phyloP scores from a whole-genome alignment of 192 early-diverging fungal species.

The Umbelopsis isabellina region DNA sequence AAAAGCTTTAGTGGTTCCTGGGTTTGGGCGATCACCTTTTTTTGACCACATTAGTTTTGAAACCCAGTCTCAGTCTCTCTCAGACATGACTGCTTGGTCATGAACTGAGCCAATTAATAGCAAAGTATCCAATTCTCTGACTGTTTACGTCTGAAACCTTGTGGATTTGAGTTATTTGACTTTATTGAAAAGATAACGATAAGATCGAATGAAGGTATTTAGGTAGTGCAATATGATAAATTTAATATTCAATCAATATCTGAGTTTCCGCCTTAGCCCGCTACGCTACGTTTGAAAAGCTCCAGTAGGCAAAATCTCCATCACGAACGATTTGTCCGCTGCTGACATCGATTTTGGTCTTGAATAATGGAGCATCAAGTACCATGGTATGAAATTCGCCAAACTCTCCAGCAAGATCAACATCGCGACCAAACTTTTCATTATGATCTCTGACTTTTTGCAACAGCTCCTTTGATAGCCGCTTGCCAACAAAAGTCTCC shows the following conservation, averaged over 20 bases:
- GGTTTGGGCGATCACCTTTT: neutral
- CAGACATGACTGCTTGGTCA: too few relatives aligned
- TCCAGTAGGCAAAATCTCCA: conserved; percentile 17
- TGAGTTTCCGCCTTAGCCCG: neutral
- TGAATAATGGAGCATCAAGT: conserved; percentile 56
- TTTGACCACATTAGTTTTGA: conserved; percentile 2
- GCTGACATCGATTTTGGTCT: neutral
- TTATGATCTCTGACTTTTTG: conserved; percentile 34
- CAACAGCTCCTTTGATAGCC: conserved; percentile 44
- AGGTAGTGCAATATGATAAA: too few relatives aligned
- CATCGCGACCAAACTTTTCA: conserved; percentile 36
- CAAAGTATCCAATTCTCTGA: too few relatives aligned
- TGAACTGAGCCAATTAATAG: too few relatives aligned
- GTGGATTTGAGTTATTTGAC: too few relatives aligned
- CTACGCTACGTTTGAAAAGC: conserved; percentile 7
- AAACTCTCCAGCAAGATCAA: conserved; percentile 66
- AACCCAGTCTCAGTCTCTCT: neutral
- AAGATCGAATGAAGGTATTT: too few relatives aligned
- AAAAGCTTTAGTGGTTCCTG: neutral
- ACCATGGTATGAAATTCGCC: conserved; percentile 79
- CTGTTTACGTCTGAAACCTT: too few relatives aligned
- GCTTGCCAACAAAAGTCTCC: conserved; percentile 46
- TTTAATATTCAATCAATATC: too few relatives aligned
- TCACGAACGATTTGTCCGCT: conserved; percentile 1
- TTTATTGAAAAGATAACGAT: too few relatives aligned